Evolutionary conservation across 1,284 basidiomycete species (phyloP).

Genomic region (Trametes polyzona): DNA sequence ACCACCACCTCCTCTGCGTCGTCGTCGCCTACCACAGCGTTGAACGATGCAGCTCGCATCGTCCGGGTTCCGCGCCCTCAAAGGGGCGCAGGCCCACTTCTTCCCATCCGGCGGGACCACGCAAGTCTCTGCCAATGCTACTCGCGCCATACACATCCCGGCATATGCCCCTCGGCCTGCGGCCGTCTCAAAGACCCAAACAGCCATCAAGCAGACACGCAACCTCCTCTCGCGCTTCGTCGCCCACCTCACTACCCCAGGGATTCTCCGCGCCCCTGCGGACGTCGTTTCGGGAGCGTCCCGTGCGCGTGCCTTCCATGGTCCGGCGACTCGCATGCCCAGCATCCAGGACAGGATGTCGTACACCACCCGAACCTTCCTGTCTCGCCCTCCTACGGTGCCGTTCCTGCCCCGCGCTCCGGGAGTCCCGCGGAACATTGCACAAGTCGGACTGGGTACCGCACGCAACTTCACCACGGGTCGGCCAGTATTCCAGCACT

Average conservation of each 20-base stretch:
- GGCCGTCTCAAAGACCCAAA: conserved; percentile 45
- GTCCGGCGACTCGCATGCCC: conserved; percentile 32
- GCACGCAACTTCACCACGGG: conserved; percentile 73
- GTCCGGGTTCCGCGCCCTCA: conserved; percentile 47
- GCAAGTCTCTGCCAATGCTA: conserved; percentile 25
- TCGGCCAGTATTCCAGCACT: conserved; percentile 74
- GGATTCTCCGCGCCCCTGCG: conserved; percentile 44
- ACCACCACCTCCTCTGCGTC: conserved; percentile 5
- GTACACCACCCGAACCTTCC: conserved; percentile 50
- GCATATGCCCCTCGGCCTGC: conserved; percentile 35
- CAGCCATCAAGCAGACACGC: conserved; percentile 56
- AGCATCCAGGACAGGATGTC: conserved; percentile 45
- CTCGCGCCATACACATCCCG: conserved; percentile 50
- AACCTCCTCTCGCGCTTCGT: conserved; percentile 59
- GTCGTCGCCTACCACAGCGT: conserved; percentile 5
- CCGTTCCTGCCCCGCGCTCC: conserved; percentile 63
- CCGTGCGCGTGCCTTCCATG: conserved; percentile 42
- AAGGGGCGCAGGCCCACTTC: conserved; percentile 39
- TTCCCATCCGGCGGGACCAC: conserved; percentile 24
- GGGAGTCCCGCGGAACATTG: conserved; percentile 48
- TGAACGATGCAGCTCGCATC: conserved; percentile 59
- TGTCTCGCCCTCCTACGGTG: conserved; percentile 44
- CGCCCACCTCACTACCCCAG: conserved; percentile 60
- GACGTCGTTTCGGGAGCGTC: conserved; percentile 25
- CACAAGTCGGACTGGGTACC: conserved; percentile 72